Conservation (phyloP, 441 rosid species). For the Pelargonium citronellum region DNA sequence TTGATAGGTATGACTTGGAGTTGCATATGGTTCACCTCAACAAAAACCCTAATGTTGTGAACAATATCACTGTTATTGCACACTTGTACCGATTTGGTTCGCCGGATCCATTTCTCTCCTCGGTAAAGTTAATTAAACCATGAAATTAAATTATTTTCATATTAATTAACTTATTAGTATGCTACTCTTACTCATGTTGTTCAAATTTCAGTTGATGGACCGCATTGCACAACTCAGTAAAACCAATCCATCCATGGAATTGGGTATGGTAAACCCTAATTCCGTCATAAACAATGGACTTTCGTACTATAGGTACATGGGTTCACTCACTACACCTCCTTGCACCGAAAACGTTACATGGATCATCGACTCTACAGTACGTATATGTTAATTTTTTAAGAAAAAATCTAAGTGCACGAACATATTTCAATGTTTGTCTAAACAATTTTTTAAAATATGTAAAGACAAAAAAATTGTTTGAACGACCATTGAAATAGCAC, state of each 20-base stretch:
- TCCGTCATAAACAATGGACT: neutral
- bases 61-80: neutral
- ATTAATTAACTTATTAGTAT: neutral
- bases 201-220: neutral
- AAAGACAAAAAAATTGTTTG: no score
- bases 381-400: neutral
- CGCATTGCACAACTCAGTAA: neutral
- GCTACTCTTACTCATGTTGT: neutral
- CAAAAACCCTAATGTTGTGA: neutral
- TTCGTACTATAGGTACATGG: neutral
- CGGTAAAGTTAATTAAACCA: neutral
- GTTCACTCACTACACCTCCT: neutral
- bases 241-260: neutral
- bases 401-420: no score
- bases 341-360: neutral
- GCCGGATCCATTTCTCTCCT: neutral
- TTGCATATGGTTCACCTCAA: neutral
- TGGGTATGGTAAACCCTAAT: neutral
- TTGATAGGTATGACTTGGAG: constrained; percentile 1
- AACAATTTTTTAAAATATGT: no score
- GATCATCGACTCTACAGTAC: neutral
- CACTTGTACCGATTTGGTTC: neutral
- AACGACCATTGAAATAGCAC: no score
- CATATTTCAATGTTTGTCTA: no score
- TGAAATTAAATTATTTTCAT: neutral